Base-by-base conservation (phyloP, 345 rosid species). In the Erysimum cheiranthoides region DNA sequence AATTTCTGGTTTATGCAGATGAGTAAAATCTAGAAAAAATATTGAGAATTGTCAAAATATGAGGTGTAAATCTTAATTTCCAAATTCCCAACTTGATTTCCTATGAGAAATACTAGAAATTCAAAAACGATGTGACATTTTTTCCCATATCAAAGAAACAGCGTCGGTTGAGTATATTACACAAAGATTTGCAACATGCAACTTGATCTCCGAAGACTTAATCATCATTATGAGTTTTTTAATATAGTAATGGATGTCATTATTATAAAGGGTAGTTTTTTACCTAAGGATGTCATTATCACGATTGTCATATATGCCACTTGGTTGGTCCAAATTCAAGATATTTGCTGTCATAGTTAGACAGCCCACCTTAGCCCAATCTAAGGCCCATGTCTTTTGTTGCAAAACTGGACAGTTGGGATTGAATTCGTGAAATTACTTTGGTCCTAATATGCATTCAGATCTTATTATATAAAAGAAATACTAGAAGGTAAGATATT, bases 321-420 rank as follows among this genome's bases (percentile, higher is more conserved):
- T 58, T 58, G 73, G 42, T 25, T 57, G 52, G 52, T 28, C 28
- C 68, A 11, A 40, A 0, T 66, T 21, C 8, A 56, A 47, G 56
- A 27, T 57, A 34, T 31, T 4, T 47, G 6, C 6, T 49, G 9
- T 31, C 10, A 68, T 21, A 28, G 8, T 31, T 39, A 25, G 16
- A 46, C 45, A 59, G 53, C 68, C 68, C 78, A 75, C 39, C 28
- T 50, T 39, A 61, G 65, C 47, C 56, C 31, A 12, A 30, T 51
- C 30, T 6, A 21, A 45, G 66, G 66, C 72, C 66, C 78, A 66
- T 57, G 1, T 21, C 7, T 70, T 17, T 8, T 9, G 35, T 8
- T 36, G 30, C 4, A 21, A 31, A 7, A 5, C 36, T 46, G 13
- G 12, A 1, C 51, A 46, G 57, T 32, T 51, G 60, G 25, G 4